Percentiles rank a stretch among this genome's conserved stretches.
Evolutionary conservation across 495 filamentous ascomycete genomes (phyloP).

Genomic region (Penicillium canescens): DNA sequence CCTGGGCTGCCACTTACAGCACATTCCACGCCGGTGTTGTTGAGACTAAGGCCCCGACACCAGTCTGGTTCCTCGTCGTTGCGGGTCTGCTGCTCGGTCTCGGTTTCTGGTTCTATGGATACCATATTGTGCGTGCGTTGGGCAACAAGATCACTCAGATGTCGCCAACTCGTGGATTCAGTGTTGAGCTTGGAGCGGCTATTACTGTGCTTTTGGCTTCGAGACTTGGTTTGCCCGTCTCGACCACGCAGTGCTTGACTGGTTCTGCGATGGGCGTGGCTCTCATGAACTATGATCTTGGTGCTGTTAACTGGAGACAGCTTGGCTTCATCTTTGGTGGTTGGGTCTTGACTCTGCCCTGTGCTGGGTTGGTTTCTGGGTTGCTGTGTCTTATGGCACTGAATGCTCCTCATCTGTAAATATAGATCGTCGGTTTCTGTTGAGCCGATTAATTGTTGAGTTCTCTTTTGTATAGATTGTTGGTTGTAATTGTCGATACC

Average conservation of each 20-base stretch:
- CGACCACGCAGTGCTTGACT: constrained; percentile 41
- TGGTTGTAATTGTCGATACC: too few species aligned
- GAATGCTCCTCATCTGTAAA: constrained; percentile 38
- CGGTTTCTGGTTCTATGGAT: constrained; percentile 72
- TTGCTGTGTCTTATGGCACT: constrained; percentile 38
- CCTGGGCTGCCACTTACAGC: constrained; percentile 62
- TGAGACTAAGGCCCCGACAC: constrained; percentile 50
- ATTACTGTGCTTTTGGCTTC: constrained; percentile 69
- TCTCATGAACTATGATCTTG: constrained; percentile 41
- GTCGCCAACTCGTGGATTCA: constrained; percentile 67
- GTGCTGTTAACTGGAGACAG: constrained; percentile 40
- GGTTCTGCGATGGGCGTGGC: constrained; percentile 40
- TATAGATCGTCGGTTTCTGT: not conserved
- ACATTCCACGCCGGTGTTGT: constrained; percentile 50
- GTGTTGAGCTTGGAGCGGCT: constrained; percentile 68
- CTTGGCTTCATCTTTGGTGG: constrained; percentile 35
- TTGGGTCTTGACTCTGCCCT: constrained; percentile 43
- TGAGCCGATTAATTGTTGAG: not conserved
- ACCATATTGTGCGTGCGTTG: constrained; percentile 68
- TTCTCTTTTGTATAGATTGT: too few species aligned
- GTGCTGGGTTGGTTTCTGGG: constrained; percentile 36
- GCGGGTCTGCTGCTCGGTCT: constrained; percentile 56
- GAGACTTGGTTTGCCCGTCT: constrained; percentile 47
- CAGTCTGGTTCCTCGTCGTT: constrained; percentile 67
- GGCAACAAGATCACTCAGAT: constrained; percentile 71